Evolutionary conservation across 495 filamentous ascomycete species (phyloP), one percentile per base, ranked within the genome.

Genomic region (Penicillium tannophilum): DNA sequence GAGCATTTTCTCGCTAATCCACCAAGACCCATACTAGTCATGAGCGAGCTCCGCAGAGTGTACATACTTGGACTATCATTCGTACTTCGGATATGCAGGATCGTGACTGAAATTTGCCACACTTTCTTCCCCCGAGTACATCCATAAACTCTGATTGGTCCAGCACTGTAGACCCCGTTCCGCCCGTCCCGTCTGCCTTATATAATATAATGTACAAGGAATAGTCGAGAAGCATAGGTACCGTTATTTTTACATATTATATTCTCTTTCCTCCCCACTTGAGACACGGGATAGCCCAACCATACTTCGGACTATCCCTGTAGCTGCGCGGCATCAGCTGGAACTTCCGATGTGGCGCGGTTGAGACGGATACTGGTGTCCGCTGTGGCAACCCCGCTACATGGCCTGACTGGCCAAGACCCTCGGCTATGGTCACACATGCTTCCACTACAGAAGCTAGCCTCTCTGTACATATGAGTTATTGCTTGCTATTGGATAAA

Each of bases 51-150:
- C 39, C 45, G 20, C 50, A 24, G 9, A 36, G 41, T 35, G 50
- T 23, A 51, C 46, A 17, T 49, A 1, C 26, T n/a, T 17, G 20
- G 31, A 23, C 6, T 19, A 24, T 17, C 19, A n/a, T 26, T 54
- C 36, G 50, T 52, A 52, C 39, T 30, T 54, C 52, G 52, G 49
- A 52, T 31, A 54, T 54, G 52, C 52, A 44, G 52, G 23, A 30
- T 28, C 42, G 50, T 59, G 56, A 63, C 53, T 59, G 56, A 23
- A 58, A 41, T 62, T 67, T 24, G 64, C 61, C 64, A 67, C 64
- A 59, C 58, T 52, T 61, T 55, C 48, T 59, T 44, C 52, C 19
- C 23, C 33, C 50, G 30, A 7, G 42, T 28, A 6, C 43, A 42
- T 17, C 47, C 17, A 58, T 26, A 16, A 0, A 6, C 9, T 12